Conservation (phyloP, 371 early-diverging fungal genomes). For the Syncephalastrum contaminatum region DNA sequence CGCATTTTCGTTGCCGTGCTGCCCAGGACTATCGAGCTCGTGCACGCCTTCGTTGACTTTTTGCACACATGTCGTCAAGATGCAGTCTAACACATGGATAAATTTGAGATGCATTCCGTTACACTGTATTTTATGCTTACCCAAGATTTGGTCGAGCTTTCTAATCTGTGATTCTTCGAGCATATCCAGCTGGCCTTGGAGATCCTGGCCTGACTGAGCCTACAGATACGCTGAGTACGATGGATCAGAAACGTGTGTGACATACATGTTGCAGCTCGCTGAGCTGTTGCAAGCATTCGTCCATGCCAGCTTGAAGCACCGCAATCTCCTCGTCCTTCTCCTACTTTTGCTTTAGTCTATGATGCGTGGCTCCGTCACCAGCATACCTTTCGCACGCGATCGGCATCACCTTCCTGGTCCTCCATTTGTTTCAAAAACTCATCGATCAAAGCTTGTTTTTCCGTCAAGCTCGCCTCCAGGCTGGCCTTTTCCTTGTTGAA, state of each 20-base stretch:
- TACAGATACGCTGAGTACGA: conserved; percentile 12
- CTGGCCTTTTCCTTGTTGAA: conserved; percentile 82
- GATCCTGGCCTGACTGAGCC: conserved; percentile 48
- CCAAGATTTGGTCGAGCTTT: conserved; percentile 80
- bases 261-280: conserved; percentile 71
- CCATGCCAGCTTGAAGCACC: conserved; percentile 89
- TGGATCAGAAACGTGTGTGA: background rate
- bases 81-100: conserved; percentile 60
- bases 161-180: conserved; percentile 64
- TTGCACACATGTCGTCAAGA: conserved; percentile 81
- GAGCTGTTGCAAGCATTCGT: conserved; percentile 87
- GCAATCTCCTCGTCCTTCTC: conserved; percentile 87
- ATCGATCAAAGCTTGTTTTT: conserved; percentile 49
- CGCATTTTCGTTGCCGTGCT: conserved; percentile 82
- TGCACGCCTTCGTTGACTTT: conserved; percentile 86
- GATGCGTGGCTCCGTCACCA: too few relatives aligned
- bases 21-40: conserved; percentile 75
- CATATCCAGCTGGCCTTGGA: conserved; percentile 64
- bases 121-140: conserved; percentile 28
- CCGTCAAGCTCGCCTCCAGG: conserved; percentile 60
- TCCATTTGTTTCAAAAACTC: conserved; percentile 65
- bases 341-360: conserved; percentile 3
- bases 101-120: background rate
- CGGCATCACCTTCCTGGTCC: conserved; percentile 64
- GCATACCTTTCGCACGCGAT: conserved; percentile 49